phyloP scores from a whole-genome alignment of 2,329 filamentous ascomycete species.

The Trichoderma sp. region DNA sequence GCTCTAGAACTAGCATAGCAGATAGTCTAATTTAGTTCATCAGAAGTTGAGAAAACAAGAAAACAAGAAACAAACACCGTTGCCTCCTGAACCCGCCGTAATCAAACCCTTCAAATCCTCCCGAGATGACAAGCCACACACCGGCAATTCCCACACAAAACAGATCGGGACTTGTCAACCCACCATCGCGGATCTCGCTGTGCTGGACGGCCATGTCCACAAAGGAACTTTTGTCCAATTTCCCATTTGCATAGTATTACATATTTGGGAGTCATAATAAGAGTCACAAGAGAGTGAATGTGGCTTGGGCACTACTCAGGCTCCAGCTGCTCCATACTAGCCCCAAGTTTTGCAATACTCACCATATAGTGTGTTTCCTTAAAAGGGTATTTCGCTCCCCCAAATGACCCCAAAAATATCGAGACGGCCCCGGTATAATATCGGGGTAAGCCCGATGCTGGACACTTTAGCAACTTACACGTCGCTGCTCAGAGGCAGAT shows the following conservation, averaged over 20 bases:
- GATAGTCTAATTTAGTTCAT: not conserved
- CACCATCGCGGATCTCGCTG: not conserved
- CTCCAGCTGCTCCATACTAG: not conserved
- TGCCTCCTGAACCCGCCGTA: not conserved
- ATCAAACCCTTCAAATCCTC: not conserved
- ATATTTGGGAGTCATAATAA: not conserved
- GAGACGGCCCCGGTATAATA: not conserved
- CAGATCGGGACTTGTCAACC: not conserved
- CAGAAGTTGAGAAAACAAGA: not conserved
- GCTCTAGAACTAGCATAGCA: not conserved
- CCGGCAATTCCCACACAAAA: not conserved
- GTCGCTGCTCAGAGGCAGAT: not conserved
- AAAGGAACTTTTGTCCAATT: not conserved
- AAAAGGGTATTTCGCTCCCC: not conserved
- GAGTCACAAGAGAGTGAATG: not conserved
- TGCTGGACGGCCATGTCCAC: not conserved
- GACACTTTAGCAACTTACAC: not conserved
- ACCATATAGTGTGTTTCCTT: not conserved
- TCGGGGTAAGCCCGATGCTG: not conserved
- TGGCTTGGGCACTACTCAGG: not conserved
- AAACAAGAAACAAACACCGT: not conserved
- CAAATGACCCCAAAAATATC: not conserved
- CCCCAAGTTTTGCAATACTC: not conserved
- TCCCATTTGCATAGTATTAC: not conserved
- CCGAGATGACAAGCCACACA: not conserved